phyloP scores from a whole-genome alignment of 1,284 basidiomycete species.

The Sporisorium iseilematis-ciliati region DNA sequence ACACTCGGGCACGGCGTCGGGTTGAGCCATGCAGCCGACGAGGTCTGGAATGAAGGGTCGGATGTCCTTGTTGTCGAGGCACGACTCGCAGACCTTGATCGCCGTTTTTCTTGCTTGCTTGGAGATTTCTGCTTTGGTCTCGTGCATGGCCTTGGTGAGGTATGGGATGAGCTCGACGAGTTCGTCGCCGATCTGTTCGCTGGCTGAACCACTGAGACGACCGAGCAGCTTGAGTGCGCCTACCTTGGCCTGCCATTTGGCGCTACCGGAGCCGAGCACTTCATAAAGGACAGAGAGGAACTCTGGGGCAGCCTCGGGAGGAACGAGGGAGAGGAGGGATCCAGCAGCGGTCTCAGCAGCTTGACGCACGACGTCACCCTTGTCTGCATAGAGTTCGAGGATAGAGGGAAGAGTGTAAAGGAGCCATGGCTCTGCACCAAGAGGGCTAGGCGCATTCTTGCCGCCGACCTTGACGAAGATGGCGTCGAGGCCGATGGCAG shows the following conservation, averaged over 20 bases:
- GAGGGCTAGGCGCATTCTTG: constrained; percentile 74
- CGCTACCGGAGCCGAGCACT: constrained; percentile 78
- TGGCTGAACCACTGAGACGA: constrained; percentile 78
- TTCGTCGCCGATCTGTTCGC: constrained; percentile 86
- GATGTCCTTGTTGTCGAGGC: constrained; percentile 93
- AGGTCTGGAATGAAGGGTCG: constrained; percentile 88
- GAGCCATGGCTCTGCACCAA: constrained; percentile 82
- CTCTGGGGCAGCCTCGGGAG: constrained; percentile 79
- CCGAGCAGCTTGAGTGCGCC: constrained; percentile 82
- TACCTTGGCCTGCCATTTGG: constrained; percentile 96
- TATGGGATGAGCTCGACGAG: constrained; percentile 86
- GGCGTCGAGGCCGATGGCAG: constrained; percentile 77
- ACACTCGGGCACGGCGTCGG: constrained; percentile 83
- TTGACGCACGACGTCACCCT: constrained; percentile 88
- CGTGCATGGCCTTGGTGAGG: constrained; percentile 92
- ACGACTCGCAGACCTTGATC: constrained; percentile 87
- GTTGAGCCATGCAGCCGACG: constrained; percentile 88
- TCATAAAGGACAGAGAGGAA: constrained; percentile 81
- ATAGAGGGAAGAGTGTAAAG: constrained; percentile 82
- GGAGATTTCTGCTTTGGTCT: constrained; percentile 94
- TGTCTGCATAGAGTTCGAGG: constrained; percentile 91
- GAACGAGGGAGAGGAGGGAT: constrained; percentile 84
- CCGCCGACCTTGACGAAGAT: constrained; percentile 69
- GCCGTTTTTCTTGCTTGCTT: constrained; percentile 90
- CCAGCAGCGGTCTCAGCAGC: constrained; percentile 87